phyloP scores from a whole-genome alignment of 2,329 filamentous ascomycete genomes.

The Lecanicillium sp. region DNA sequence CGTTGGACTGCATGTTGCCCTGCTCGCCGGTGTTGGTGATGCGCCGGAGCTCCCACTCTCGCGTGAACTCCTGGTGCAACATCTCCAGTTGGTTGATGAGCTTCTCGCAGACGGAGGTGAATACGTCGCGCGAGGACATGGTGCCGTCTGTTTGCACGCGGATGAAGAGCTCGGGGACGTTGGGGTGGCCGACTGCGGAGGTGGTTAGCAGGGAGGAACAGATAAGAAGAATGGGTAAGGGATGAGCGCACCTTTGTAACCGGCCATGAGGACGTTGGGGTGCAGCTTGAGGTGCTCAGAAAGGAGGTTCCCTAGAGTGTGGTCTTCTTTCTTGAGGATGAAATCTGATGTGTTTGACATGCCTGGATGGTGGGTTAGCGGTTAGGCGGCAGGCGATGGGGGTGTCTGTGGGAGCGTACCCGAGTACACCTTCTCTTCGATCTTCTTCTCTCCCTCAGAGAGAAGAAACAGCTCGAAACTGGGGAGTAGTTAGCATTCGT shows the following conservation, averaged over 20 bases:
- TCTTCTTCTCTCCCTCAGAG: conserved; percentile 84
- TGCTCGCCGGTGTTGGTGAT: conserved; percentile 66
- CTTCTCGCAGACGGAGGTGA: conserved; percentile 74
- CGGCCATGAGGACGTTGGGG: conserved; percentile 79
- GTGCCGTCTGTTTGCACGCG: conserved; percentile 89
- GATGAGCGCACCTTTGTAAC: conserved; percentile 67
- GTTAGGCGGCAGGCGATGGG: not conserved
- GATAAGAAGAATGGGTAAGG: not conserved
- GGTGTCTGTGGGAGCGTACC: conserved; percentile 56
- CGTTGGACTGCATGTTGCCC: conserved; percentile 36
- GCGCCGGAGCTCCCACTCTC: conserved; percentile 83
- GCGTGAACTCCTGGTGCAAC: conserved; percentile 82
- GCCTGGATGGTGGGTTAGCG: conserved; percentile 36
- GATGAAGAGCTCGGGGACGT: conserved; percentile 58
- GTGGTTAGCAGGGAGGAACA: conserved; percentile 24
- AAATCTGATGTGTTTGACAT: conserved; percentile 95
- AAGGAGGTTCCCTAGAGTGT: conserved; percentile 88
- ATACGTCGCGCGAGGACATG: conserved; percentile 81
- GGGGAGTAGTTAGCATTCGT: conserved; percentile 16
- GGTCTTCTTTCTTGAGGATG: conserved; percentile 92
- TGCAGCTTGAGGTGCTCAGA: conserved; percentile 79
- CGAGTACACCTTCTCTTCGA: conserved; percentile 80
- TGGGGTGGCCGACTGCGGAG: conserved; percentile 48
- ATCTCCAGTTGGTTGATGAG: conserved; percentile 75
- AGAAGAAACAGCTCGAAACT: conserved; percentile 95